These are phyloP conservation scores for Auriscalpium microsporum DNA, from an alignment of 768 basidiomycete species.

Conservation along the genomic window DNA sequence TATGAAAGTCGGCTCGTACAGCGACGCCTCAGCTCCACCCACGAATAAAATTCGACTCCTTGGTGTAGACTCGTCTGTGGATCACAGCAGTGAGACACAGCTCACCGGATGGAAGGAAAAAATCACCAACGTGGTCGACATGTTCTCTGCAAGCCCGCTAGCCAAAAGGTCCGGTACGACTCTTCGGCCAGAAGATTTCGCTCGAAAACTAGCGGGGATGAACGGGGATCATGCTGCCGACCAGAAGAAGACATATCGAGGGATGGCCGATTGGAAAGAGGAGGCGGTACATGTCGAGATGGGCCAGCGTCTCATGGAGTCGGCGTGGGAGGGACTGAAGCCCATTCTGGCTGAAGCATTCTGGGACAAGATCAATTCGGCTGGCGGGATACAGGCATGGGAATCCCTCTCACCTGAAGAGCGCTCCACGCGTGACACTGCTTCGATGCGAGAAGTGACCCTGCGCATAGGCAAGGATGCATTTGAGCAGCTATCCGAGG, in stretches of 20 bases:
- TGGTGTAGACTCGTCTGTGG: not conserved
- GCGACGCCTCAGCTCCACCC: not conserved
- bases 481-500: not conserved
- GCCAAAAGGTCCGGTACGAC: not conserved
- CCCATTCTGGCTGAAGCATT: not conserved
- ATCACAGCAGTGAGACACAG: not conserved
- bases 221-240: conserved; percentile 5
- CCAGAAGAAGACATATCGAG: conserved; percentile 1
- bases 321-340: not conserved
- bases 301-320: not conserved
- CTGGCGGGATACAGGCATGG: not conserved
- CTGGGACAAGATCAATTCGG: not conserved
- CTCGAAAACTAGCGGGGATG: not conserved
- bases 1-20: no score
- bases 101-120: not conserved
- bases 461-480: not conserved
- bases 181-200: not conserved
- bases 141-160: not conserved
- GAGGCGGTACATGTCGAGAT: not conserved
- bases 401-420: not conserved
- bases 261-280: not conserved
- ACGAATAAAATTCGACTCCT: not conserved
- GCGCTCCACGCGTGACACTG: not conserved
- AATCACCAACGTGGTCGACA: not conserved
- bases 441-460: not conserved